Base-by-base conservation (phyloP, 139 green algal genomes). In the Chlorella vulgaris region DNA sequence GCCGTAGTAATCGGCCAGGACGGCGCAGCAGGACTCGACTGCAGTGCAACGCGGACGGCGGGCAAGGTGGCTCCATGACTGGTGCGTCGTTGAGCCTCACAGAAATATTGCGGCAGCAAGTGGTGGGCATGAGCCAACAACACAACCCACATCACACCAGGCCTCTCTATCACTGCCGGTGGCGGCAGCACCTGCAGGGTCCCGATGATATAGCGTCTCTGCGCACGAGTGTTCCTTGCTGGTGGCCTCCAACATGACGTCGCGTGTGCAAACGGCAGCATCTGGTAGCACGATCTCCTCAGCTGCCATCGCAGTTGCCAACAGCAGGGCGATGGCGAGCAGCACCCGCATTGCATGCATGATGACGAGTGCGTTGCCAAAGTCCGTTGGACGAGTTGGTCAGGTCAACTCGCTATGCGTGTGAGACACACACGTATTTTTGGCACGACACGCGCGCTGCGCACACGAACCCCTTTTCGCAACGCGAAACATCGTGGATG, bases 1-100 rank as follows among this genome's bases (percentile, higher is more conserved):
- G 0, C 81, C 81, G 24, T 82, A 85, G 29, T 28, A 43, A 2
- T 42, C 26, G 2, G 58, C 55, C n/a, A 85, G 7, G 2, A n/a
- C 60, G 7, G 2, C 0, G 53, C 70, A 81, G 50, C 81, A 81
- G 0, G 53, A 21, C 73, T 79, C 73, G 3, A 55, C 73, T 79
- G 73, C 73, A 43, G 47, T 1, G 40, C 3, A 29, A 21, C 19
- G 22, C 0, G 71, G 55, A 15, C 55, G 55, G 55, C 8, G 28
- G 47, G 15, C 47, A 55, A 55, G 13, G 47, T 24, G 0, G 1
- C 7, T 4, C n/a, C 2, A 29, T 69, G n/a, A n/a, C n/a, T n/a
- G n/a, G n/a, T n/a, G n/a, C n/a, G n/a, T 10, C 2, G 31, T 42
- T 38, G 6, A 39, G 61, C 61, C 3, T 5, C 28, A 38, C 4